A percentile compares a stretch with the other conserved stretches of the same genome.
Evolutionary conservation across 208 protist genomes (phyloP).

Genomic region (Trypanosoma lewisi): DNA sequence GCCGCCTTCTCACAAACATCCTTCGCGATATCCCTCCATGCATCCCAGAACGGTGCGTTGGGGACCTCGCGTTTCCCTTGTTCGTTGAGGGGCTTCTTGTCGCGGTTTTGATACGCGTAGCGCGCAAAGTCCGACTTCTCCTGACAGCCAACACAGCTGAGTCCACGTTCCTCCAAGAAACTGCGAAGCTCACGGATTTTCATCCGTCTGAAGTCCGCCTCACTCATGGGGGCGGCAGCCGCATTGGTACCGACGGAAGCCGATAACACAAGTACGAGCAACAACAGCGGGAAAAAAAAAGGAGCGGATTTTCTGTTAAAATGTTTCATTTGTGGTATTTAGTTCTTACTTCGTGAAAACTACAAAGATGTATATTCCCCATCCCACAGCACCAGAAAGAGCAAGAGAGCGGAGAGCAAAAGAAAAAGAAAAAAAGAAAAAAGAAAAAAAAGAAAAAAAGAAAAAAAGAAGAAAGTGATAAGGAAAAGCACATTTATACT

Average conservation of each 20-base stretch:
- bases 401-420: too few relatives aligned
- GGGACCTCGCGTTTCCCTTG: constrained; percentile 62
- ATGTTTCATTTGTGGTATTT: background rate
- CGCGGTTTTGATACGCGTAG: constrained; percentile 66
- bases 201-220: constrained; percentile 83
- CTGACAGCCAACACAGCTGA: constrained; percentile 73
- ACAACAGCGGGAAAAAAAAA: background rate
- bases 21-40: constrained; percentile 60
- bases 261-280: background rate
- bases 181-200: constrained; percentile 84
- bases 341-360: background rate
- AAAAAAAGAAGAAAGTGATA: too few relatives aligned
- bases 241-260: background rate
- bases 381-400: too few relatives aligned
- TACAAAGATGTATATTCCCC: too few relatives aligned
- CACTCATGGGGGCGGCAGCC: constrained; percentile 24
- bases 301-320: background rate
- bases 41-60: constrained; percentile 71
- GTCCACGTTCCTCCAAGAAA: constrained; percentile 74
- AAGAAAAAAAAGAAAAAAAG: too few relatives aligned
- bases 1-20: constrained; percentile 49
- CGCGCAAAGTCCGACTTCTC: constrained; percentile 90
- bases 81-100: constrained; percentile 52
- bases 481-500: too few relatives aligned
- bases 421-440: too few relatives aligned